These are phyloP conservation scores for Chrysopogon serrulatus DNA, from an alignment of 176 grass and related monocot genomes.

Conservation along the genomic window DNA sequence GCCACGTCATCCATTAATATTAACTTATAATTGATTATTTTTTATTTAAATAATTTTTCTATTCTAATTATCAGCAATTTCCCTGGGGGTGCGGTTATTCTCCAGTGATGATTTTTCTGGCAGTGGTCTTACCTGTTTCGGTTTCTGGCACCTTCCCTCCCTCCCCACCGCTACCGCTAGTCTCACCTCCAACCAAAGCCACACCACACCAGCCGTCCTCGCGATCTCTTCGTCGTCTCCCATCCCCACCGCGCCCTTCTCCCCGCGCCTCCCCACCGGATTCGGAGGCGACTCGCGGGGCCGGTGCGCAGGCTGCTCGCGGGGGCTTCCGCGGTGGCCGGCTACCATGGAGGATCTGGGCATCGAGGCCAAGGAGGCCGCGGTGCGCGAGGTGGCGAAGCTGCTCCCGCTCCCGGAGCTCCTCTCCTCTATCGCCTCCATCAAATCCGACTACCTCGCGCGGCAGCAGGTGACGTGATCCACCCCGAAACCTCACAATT, in stretches of 20 bases:
- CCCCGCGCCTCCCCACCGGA: neutral
- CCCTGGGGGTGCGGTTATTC: no score
- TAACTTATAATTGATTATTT: no score
- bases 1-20: no score
- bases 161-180: no score
- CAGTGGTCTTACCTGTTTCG: no score
- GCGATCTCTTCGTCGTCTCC: constrained; percentile 14
- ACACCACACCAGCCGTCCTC: neutral
- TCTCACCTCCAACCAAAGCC: no score
- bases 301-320: neutral
- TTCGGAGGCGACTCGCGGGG: constrained; percentile 10
- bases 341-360: constrained; percentile 92
- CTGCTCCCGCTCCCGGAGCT: constrained; percentile 84
- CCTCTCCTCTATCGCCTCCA: constrained; percentile 81
- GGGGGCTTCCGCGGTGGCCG: neutral
- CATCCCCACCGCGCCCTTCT: neutral
- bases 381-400: constrained; percentile 98
- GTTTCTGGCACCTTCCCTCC: no score
- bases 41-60: no score
- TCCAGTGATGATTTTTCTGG: no score
- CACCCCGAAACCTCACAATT: neutral
- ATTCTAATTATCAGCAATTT: no score
- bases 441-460: constrained; percentile 92
- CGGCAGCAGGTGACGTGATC: constrained; percentile 77
- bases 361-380: constrained; percentile 92